A percentile compares a stretch with the other conserved stretches of the same genome.
These are phyloP conservation scores for Aspergillus sp. DNA, from an alignment of 2,329 filamentous ascomycete species.

Conservation along the genomic window DNA sequence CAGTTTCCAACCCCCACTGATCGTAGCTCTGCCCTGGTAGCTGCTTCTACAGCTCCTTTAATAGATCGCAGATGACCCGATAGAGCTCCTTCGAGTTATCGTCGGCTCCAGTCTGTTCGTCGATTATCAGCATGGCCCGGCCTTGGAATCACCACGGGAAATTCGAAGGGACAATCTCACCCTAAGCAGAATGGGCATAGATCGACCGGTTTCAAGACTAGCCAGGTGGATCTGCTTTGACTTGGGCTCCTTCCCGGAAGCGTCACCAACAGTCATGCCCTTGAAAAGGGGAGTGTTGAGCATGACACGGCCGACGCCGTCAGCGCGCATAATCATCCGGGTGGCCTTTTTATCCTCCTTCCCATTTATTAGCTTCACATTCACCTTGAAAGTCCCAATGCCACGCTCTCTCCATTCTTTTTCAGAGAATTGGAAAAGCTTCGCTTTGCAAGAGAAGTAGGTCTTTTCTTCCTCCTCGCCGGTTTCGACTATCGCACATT, in stretches of 20 bases:
- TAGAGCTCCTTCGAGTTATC: conserved; percentile 42
- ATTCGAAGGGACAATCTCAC: conserved; percentile 32
- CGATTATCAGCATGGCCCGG: conserved; percentile 1
- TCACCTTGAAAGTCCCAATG: conserved; percentile 74
- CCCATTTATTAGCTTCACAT: conserved; percentile 54
- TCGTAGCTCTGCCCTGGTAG: too few species aligned
- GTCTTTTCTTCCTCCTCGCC: conserved; percentile 79
- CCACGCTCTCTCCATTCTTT: conserved; percentile 86
- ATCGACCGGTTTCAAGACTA: conserved; percentile 47
- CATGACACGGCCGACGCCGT: conserved; percentile 77
- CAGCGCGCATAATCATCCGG: conserved; percentile 82
- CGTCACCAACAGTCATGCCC: conserved; percentile 67
- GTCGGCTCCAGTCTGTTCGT: conserved; percentile 33
- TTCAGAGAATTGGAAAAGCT: conserved; percentile 70
- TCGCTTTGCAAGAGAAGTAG: conserved; percentile 66
- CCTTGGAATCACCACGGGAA: too few species aligned
- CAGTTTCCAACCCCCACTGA: too few species aligned
- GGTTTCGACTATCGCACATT: conserved; percentile 58
- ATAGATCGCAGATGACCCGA: conserved; percentile 34
- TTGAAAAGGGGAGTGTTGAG: conserved; percentile 76
- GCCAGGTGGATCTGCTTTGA: conserved; percentile 60
- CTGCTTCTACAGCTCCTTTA: conserved; percentile 9
- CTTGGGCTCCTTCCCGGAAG: conserved; percentile 53
- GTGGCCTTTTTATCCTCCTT: conserved; percentile 48
- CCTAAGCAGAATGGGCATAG: conserved; percentile 49